Percentiles rank a stretch among this genome's conserved stretches.
Evolutionary conservation across 345 rosid species (phyloP).

Genomic region (Physaria fendleri): DNA sequence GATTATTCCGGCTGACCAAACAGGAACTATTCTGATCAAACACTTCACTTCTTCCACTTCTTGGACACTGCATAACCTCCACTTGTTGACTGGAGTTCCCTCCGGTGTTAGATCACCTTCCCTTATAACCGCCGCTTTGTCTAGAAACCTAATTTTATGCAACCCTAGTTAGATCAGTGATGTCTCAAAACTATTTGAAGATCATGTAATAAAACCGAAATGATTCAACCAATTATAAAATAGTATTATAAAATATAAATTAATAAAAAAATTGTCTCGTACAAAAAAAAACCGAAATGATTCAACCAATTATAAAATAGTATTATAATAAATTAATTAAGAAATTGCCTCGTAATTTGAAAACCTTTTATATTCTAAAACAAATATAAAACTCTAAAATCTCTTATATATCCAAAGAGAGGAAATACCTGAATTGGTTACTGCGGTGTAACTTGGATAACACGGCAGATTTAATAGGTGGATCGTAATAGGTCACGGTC

Average conservation of each 20-base stretch:
- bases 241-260: too few species aligned
- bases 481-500: constrained; percentile 28
- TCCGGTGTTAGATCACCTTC: constrained; percentile 46
- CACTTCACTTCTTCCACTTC: constrained; percentile 71
- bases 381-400: too few species aligned
- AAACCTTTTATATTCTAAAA: too few species aligned
- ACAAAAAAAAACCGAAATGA: too few species aligned
- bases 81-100: constrained; percentile 34
- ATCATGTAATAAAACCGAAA: not conserved
- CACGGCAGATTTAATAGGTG: constrained; percentile 27
- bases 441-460: constrained; percentile 53
- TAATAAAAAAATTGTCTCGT: too few species aligned
- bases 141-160: constrained; percentile 40
- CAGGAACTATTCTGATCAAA: constrained; percentile 41
- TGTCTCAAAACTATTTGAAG: not conserved
- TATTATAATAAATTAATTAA: too few species aligned
- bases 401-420: too few species aligned
- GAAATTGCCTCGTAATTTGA: too few species aligned
- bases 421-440: constrained; percentile 43
- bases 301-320: too few species aligned
- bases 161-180: not conserved
- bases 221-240: too few species aligned
- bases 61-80: constrained; percentile 60
- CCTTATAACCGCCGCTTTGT: constrained; percentile 53
- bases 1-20: constrained; percentile 60